Base-by-base conservation (phyloP, 2,329 filamentous ascomycete genomes). In the Nectriaceae sp. region DNA sequence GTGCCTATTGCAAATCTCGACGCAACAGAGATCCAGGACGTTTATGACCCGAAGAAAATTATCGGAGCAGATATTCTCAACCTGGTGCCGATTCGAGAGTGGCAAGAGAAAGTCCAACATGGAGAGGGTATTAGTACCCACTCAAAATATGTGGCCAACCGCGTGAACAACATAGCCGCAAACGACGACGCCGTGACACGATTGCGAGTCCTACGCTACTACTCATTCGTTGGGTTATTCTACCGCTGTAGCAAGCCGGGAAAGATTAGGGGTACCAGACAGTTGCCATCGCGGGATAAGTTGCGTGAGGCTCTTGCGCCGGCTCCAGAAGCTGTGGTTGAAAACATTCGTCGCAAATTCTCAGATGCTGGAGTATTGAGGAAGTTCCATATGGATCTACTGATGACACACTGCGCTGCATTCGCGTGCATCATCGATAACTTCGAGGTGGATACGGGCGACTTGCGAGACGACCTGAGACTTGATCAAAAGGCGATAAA, bases 321-420 rank as follows among this genome's bases (percentile, higher is more conserved):
- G 1, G 80, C 82, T 4, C 81, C 84, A 0, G 79, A 84, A 52
- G 72, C 76, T 1, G 78, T 92, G 6, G 72, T 89, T 31, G 84
- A 87, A 60, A 79, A 76, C 52, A 84, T 90, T 22, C 78, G 84
- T 46, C 78, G 84, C 61, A 88, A 84, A 59, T 93, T 92, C 63
- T 83, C 83, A 1, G 77, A 84, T 36, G 75, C 70, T 26, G 79
- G 79, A 19, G 76, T 81, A 50, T 82, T 93, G 70, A 79, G 83
- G 46, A 89, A 88, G 64, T 88, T 84, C 72, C 83, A 90, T 64
- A 71, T 78, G 24, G 87, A 93, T 63, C 76, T 89, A 53, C 70
- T 92, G 24, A 83, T 85, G 61, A 89, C 88, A 15, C 86, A 91
- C 68, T 82, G 88, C 61, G 87, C 84, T 59, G 87, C 81, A 1